Conservation (phyloP, 768 basidiomycete genomes). For the Leucocoprinus leucothites region DNA sequence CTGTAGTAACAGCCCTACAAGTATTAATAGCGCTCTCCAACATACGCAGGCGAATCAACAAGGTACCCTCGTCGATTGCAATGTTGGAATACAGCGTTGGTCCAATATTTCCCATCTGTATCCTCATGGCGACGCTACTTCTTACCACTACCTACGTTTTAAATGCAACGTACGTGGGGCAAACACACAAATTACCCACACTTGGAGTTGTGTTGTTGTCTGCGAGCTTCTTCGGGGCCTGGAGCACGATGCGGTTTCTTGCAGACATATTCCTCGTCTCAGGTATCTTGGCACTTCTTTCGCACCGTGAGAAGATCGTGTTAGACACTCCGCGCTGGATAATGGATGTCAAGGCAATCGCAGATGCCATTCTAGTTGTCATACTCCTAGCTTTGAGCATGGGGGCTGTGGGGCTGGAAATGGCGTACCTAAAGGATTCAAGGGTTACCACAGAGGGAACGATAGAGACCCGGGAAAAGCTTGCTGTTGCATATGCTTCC, state of each 20-base stretch:
- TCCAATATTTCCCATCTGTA: neutral
- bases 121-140: neutral
- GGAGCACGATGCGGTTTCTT: neutral
- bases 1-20: no score
- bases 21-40: no score
- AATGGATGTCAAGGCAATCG: no score
- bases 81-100: no score
- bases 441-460: neutral
- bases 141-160: neutral
- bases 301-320: no score
- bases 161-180: no score
- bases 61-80: no score
- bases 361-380: neutral
- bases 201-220: neutral
- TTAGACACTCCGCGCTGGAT: no score
- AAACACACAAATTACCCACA: neutral
- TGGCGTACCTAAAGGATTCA: no score
- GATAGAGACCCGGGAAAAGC: neutral
- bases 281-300: no score
- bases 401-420: neutral
- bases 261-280: no score
- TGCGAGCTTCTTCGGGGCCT: neutral
- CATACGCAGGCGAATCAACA: no score
- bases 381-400: conserved; percentile 2
- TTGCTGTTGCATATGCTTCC: neutral